phyloP scores from a whole-genome alignment of 805 yeast species.

The Saturnispora mendoncae region DNA sequence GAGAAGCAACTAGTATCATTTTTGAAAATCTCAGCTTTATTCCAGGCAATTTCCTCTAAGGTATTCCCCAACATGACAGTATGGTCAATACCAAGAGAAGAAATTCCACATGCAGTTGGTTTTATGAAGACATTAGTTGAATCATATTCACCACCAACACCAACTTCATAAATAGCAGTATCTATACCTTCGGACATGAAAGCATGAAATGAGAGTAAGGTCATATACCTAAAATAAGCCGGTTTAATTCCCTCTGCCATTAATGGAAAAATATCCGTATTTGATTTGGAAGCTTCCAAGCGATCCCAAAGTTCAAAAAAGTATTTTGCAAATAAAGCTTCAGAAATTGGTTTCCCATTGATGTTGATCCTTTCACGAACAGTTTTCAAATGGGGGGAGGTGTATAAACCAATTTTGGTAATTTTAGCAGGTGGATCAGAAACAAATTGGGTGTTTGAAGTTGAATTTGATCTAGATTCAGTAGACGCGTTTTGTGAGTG shows the following conservation, averaged over 20 bases:
- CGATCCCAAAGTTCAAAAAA: conserved; percentile 93
- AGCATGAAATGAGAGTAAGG: conserved; percentile 83
- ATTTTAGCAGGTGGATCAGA: conserved; percentile 22
- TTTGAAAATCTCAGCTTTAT: conserved; percentile 91
- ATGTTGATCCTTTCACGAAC: conserved; percentile 89
- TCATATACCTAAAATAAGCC: conserved; percentile 85
- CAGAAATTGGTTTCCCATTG: conserved; percentile 77
- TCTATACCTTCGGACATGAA: conserved; percentile 85
- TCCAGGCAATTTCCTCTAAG: conserved; percentile 87
- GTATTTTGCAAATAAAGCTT: conserved; percentile 72
- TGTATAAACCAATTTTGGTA: conserved; percentile 77
- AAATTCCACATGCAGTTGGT: conserved; percentile 81
- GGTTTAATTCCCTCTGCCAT: conserved; percentile 73
- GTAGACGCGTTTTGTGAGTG: not conserved
- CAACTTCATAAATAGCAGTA: conserved; percentile 93
- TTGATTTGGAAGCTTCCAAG: conserved; percentile 44
- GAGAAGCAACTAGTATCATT: conserved; percentile 55
- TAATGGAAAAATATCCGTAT: conserved; percentile 54
- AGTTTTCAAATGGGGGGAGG: conserved; percentile 90
- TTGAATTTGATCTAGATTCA: conserved; percentile 9
- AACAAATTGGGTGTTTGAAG: no score
- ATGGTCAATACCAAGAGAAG: conserved; percentile 89
- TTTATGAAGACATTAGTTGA: conserved; percentile 80
- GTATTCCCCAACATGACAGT: conserved; percentile 80
- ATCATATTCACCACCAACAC: conserved; percentile 96